phyloP scores from a whole-genome alignment of 2,329 filamentous ascomycete species.

The Hypoxylon sp. region DNA sequence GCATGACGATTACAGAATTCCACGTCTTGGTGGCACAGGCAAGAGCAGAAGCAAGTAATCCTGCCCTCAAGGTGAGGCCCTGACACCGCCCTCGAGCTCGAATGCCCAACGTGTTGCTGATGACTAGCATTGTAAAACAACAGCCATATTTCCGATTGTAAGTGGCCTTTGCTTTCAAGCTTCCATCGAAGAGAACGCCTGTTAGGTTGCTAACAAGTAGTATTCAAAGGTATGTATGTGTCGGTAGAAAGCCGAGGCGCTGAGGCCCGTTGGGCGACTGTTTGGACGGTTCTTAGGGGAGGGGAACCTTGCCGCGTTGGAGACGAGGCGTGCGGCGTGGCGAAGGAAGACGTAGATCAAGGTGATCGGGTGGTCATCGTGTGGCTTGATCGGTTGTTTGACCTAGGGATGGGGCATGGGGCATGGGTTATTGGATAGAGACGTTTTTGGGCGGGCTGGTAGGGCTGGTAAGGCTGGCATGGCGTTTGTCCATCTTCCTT shows the following conservation, averaged over 20 bases:
- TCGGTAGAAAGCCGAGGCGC: conserved; percentile 69
- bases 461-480: conserved; percentile 22
- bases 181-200: neutral
- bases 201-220: conserved; percentile 31
- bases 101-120: conserved; percentile 30
- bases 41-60: conserved; percentile 62
- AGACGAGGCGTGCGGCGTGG: conserved; percentile 24
- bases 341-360: conserved; percentile 24
- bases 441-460: conserved; percentile 16
- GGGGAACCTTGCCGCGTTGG: conserved; percentile 35
- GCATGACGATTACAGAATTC: conserved; percentile 71
- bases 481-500: conserved; percentile 20
- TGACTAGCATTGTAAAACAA: conserved; percentile 39
- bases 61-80: conserved; percentile 67
- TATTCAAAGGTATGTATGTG: conserved; percentile 70
- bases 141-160: conserved; percentile 75
- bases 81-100: conserved; percentile 11
- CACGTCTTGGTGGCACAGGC: conserved; percentile 68
- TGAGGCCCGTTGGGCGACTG: conserved; percentile 32
- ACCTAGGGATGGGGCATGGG: conserved; percentile 13
- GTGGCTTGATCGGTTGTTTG: conserved; percentile 33
- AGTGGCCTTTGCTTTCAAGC: conserved; percentile 52
- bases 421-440: conserved; percentile 13
- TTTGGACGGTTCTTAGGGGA: conserved; percentile 26
- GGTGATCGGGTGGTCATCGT: conserved; percentile 29